Conservation (phyloP, 805 yeast genomes). For the Lachancea mirantina region DNA sequence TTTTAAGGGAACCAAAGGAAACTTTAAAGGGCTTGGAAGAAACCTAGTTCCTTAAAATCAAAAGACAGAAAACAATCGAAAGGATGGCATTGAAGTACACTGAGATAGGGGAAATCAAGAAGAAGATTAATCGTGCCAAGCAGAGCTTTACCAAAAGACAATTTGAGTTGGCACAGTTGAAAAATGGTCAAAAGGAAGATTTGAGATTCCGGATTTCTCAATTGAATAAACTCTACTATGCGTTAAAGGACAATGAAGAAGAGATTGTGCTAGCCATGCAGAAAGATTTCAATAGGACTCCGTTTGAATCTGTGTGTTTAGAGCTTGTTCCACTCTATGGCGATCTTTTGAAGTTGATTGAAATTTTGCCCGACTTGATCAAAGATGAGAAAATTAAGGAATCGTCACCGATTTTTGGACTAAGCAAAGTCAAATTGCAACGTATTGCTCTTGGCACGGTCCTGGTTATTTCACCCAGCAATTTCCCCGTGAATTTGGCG, state of each 20-base stretch:
- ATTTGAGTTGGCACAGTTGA: constrained; percentile 10
- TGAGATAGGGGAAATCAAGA: constrained; percentile 14
- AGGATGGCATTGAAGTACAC: constrained; percentile 9
- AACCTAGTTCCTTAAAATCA: too few species aligned
- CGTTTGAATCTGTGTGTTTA: constrained; percentile 50
- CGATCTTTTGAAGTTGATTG: constrained; percentile 56
- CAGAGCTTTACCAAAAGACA: constrained; percentile 16
- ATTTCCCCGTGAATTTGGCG: constrained; percentile 49
- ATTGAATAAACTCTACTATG: constrained; percentile 60
- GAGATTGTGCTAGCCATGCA: constrained; percentile 49
- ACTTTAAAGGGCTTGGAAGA: too few species aligned
- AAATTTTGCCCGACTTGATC: constrained; percentile 53
- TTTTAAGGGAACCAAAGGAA: too few species aligned
- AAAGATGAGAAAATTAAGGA: constrained; percentile 39
- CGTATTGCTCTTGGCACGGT: constrained; percentile 55
- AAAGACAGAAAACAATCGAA: too few species aligned
- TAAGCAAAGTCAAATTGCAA: constrained; percentile 35
- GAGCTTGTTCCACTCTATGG: constrained; percentile 48
- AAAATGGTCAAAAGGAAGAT: constrained; percentile 15
- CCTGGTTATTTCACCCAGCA: constrained; percentile 45
- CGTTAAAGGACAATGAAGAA: constrained; percentile 51
- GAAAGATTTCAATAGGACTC: constrained; percentile 61
- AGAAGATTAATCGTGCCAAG: constrained; percentile 10
- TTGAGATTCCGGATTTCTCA: constrained; percentile 45
- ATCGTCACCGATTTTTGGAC: constrained; percentile 25